phyloP scores from a whole-genome alignment of 2,329 filamentous ascomycete genomes.

The Reticulascus tulasneorum region DNA sequence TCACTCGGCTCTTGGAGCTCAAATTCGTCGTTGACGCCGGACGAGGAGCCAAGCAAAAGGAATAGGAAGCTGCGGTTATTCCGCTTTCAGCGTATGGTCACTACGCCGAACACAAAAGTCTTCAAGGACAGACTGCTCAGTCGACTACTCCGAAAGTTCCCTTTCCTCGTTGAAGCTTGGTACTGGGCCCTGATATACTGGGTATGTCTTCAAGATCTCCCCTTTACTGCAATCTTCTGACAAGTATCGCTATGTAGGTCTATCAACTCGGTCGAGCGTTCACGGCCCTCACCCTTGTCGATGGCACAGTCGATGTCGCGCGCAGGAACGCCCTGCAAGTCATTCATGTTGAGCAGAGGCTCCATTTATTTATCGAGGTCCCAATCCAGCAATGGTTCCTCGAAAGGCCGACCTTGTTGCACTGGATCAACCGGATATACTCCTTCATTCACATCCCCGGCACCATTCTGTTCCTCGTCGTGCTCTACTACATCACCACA shows the following conservation, averaged over 20 bases:
- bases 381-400: conserved; percentile 53
- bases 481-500: conserved; percentile 68
- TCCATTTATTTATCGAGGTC: conserved; percentile 63
- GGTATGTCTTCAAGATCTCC: conserved; percentile 48
- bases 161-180: conserved; percentile 72
- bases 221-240: background rate
- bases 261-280: conserved; percentile 73
- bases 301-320: conserved; percentile 64
- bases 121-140: conserved; percentile 59
- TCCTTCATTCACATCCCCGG: conserved; percentile 77
- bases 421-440: conserved; percentile 68
- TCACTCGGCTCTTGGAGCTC: conserved; percentile 15
- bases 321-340: conserved; percentile 65
- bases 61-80: conserved; percentile 27
- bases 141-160: conserved; percentile 61
- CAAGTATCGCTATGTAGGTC: conserved; percentile 41
- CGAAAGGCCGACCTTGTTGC: conserved; percentile 52
- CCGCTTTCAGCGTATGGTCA: conserved; percentile 35
- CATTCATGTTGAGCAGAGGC: conserved; percentile 59
- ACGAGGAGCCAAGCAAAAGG: conserved; percentile 24
- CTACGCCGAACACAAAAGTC: conserved; percentile 57
- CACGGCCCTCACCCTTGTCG: conserved; percentile 63
- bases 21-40: conserved; percentile 21
- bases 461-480: conserved; percentile 63
- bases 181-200: conserved; percentile 76